These are phyloP conservation scores for Jacaranda mimosifolia DNA, from an alignment of 257 asterid species.

Conservation along the genomic window DNA sequence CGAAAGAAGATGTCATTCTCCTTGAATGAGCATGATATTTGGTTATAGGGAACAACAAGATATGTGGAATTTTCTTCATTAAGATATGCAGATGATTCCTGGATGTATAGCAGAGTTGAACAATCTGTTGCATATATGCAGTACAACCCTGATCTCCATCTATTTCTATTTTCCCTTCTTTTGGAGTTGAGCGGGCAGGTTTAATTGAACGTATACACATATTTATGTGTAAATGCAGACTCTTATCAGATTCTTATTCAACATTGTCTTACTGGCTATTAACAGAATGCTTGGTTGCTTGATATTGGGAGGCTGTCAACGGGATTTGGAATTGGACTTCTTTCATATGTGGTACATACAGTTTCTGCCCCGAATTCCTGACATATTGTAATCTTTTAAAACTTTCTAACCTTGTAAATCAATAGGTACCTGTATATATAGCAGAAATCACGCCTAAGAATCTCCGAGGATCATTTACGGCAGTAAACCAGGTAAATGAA, in stretches of 20 bases:
- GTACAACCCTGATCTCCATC: no score
- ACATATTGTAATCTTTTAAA: neutral
- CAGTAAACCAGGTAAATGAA: slow-evolving; percentile 76
- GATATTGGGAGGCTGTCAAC: slow-evolving; percentile 76
- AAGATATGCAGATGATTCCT: no score
- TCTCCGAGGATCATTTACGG: slow-evolving; percentile 85
- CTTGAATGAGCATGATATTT: no score
- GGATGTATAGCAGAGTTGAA: no score
- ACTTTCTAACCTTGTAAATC: slow-evolving; percentile 35
- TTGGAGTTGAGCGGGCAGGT: no score
- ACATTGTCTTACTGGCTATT: slow-evolving; percentile 24
- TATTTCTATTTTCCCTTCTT: no score
- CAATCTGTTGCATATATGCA: no score
- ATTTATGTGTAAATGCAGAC: neutral
- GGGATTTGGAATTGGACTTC: slow-evolving; percentile 84
- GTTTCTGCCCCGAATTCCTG: slow-evolving; percentile 5
- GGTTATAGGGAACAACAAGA: no score
- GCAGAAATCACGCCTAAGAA: slow-evolving; percentile 92
- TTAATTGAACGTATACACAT: neutral
- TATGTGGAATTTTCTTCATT: no score
- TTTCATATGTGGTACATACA: slow-evolving; percentile 73
- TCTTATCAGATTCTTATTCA: slow-evolving; percentile 2
- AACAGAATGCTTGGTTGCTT: slow-evolving; percentile 81
- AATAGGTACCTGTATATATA: slow-evolving; percentile 86
- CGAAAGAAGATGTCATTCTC: no score